These are phyloP conservation scores for Flaveria floridana DNA, from an alignment of 140 eudicot species.

Conservation along the genomic window DNA sequence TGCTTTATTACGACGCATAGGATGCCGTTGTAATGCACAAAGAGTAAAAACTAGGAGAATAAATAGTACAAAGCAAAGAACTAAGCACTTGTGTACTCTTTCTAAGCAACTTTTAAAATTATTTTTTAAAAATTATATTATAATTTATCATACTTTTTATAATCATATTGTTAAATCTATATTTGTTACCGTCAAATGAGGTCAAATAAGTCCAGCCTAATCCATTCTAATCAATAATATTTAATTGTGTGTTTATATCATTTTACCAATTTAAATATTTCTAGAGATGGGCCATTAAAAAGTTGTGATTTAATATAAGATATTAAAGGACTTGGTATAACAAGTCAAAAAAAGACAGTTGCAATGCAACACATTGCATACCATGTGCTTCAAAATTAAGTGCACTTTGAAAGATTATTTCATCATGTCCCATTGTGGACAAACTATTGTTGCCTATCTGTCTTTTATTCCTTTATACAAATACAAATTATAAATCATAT, in stretches of 20 bases:
- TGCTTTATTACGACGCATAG: too few species aligned
- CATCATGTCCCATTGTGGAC: conserved; percentile 39
- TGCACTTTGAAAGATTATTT: conserved; percentile 33
- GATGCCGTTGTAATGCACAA: too few species aligned
- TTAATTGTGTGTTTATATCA: background rate
- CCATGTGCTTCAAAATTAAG: conserved; percentile 34
- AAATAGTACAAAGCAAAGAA: background rate
- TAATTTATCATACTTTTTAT: background rate
- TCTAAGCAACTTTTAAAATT: background rate
- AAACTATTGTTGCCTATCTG: conserved; percentile 42
- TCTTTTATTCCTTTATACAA: conserved; percentile 27
- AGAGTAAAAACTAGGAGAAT: background rate
- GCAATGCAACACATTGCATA: conserved; percentile 25
- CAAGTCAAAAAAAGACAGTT: conserved; percentile 27
- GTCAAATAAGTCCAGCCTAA: conserved; percentile 7
- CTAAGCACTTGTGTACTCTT: background rate
- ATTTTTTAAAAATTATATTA: background rate
- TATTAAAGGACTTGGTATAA: conserved; percentile 1
- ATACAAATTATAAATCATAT: conserved; percentile 28
- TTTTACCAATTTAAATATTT: conserved; percentile 10
- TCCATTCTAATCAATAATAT: background rate
- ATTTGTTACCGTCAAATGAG: background rate
- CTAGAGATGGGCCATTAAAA: conserved; percentile 1
- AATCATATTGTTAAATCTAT: background rate
- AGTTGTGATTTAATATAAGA: conserved; percentile 14